These are phyloP conservation scores for Carex myosuroides DNA, from an alignment of 176 grass and related monocot genomes.

Conservation along the genomic window DNA sequence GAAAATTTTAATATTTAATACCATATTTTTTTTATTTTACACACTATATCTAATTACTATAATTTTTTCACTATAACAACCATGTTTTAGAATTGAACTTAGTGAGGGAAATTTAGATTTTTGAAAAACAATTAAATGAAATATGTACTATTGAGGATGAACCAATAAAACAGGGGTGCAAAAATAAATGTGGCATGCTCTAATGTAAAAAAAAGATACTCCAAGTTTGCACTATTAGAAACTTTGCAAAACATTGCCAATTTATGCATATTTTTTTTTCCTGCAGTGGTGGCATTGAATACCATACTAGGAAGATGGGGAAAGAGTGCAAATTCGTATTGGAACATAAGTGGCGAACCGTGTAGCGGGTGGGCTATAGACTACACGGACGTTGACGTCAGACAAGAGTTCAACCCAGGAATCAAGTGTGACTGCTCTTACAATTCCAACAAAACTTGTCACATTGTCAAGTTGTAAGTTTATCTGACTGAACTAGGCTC, in stretches of 20 bases:
- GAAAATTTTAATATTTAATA: too few relatives aligned
- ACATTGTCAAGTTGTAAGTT: slow-evolving; percentile 27
- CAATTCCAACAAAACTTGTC: slow-evolving; percentile 24
- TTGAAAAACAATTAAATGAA: not conserved
- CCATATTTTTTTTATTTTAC: too few relatives aligned
- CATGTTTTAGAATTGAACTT: not conserved
- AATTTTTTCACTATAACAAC: too few relatives aligned
- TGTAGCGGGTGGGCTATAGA: slow-evolving; percentile 27
- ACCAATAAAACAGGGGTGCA: not conserved
- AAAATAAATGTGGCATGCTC: not conserved
- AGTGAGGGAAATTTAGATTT: not conserved
- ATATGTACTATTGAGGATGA: not conserved
- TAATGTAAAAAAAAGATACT: not conserved
- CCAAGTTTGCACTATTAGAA: not conserved
- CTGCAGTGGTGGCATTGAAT: slow-evolving; percentile 29
- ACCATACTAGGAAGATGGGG: slow-evolving; percentile 21
- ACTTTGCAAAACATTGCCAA: not conserved
- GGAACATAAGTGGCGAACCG: slow-evolving; percentile 38
- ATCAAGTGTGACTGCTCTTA: slow-evolving; percentile 30
- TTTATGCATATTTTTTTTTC: not conserved
- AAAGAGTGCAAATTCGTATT: not conserved
- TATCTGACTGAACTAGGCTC: not conserved
- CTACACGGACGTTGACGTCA: not conserved
- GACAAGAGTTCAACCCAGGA: slow-evolving; percentile 7
- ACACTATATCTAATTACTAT: too few relatives aligned